These are phyloP conservation scores for Debaryomyces sp. DNA, from an alignment of 1,139 yeast species.

Conservation along the genomic window DNA sequence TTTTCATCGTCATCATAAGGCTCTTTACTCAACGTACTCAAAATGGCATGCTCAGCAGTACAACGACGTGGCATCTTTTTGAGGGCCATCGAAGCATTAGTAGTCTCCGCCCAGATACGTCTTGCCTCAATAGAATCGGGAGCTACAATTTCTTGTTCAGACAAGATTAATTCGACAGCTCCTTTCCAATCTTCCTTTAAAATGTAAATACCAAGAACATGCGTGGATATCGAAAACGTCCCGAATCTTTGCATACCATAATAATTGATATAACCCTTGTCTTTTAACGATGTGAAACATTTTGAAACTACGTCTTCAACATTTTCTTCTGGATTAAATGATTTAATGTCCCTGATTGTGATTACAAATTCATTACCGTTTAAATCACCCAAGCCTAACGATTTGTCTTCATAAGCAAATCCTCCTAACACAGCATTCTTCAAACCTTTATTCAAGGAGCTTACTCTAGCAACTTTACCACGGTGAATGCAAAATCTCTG, in stretches of 20 bases:
- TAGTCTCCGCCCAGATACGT: slow-evolving; percentile 75
- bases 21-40: slow-evolving; percentile 56
- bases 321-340: slow-evolving; percentile 31
- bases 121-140: slow-evolving; percentile 87
- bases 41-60: slow-evolving; percentile 78
- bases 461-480: slow-evolving; percentile 77
- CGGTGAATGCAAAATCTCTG: slow-evolving; percentile 76
- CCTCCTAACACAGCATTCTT: slow-evolving; percentile 78
- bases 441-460: slow-evolving; percentile 72
- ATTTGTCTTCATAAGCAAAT: slow-evolving; percentile 64
- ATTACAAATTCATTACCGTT: slow-evolving; percentile 86
- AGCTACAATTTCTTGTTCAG: slow-evolving; percentile 81
- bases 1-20: slow-evolving; percentile 49
- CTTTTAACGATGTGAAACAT: slow-evolving; percentile 61
- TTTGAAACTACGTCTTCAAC: slow-evolving; percentile 46
- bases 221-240: slow-evolving; percentile 90
- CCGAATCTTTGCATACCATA: slow-evolving; percentile 98
- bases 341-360: slow-evolving; percentile 71
- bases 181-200: slow-evolving; percentile 75
- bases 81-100: slow-evolving; percentile 65
- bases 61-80: slow-evolving; percentile 83
- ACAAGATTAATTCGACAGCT: slow-evolving; percentile 75
- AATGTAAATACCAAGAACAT: slow-evolving; percentile 74
- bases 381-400: slow-evolving; percentile 78
- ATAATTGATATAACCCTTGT: slow-evolving; percentile 85